These are phyloP conservation scores for Alternaria incomplexa DNA, from an alignment of 2,329 filamentous ascomycete genomes.

Conservation along the genomic window DNA sequence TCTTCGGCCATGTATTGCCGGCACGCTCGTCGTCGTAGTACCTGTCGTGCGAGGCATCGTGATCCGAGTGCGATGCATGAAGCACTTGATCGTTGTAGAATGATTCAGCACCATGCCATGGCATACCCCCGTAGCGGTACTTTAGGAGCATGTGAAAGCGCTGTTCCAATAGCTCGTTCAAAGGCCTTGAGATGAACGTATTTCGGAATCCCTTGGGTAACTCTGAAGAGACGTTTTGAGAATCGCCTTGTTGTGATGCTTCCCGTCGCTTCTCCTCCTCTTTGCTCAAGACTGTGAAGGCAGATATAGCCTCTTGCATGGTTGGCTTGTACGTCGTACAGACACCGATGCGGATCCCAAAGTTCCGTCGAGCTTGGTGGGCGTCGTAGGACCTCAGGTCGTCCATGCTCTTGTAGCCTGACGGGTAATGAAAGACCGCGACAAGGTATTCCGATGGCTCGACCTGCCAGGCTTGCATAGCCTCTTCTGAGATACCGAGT, in stretches of 20 bases:
- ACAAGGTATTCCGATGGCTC: slow-evolving; percentile 71
- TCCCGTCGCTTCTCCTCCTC: slow-evolving; percentile 37
- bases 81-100: slow-evolving; percentile 58
- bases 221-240: slow-evolving; percentile 16
- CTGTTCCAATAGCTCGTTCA: slow-evolving; percentile 71
- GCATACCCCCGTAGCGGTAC: slow-evolving; percentile 61
- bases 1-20: slow-evolving; percentile 47
- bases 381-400: slow-evolving; percentile 55
- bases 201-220: slow-evolving; percentile 54
- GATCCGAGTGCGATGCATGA: slow-evolving; percentile 34
- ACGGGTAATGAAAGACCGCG: slow-evolving; percentile 69
- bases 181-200: slow-evolving; percentile 73
- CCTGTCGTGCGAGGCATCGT: slow-evolving; percentile 46
- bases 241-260: slow-evolving; percentile 23
- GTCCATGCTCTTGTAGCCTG: slow-evolving; percentile 67
- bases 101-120: slow-evolving; percentile 72
- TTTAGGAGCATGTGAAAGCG: slow-evolving; percentile 69
- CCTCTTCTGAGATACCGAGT: slow-evolving; percentile 75
- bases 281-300: slow-evolving; percentile 55
- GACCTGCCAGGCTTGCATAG: slow-evolving; percentile 78
- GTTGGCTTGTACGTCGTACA: slow-evolving; percentile 76
- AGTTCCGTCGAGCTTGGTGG: slow-evolving; percentile 39
- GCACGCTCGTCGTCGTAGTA: slow-evolving; percentile 47
- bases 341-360: slow-evolving; percentile 73
- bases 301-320: slow-evolving; percentile 57